Conservation (phyloP, 2,329 filamentous ascomycete species). For the Aspergillus sp. region DNA sequence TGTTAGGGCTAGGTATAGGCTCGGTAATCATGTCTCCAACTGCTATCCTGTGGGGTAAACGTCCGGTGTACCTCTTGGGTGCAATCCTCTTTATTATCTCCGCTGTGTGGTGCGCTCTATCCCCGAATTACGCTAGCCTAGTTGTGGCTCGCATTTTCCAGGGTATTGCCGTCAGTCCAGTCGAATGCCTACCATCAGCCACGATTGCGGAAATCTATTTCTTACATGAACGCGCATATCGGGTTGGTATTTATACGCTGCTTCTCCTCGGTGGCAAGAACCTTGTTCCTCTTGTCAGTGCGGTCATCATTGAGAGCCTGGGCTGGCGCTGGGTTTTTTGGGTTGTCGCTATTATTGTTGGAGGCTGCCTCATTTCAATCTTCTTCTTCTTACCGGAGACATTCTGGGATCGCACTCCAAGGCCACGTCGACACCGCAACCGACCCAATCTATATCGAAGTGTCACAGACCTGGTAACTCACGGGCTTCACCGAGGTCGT, state of each 20-base stretch:
- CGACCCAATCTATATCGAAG: conserved; percentile 41
- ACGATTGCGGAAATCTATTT: conserved; percentile 98
- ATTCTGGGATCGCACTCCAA: conserved; percentile 87
- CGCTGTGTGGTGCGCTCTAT: conserved; percentile 83
- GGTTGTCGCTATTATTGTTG: conserved; percentile 82
- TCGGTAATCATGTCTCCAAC: conserved; percentile 85
- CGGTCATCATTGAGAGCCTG: conserved; percentile 75
- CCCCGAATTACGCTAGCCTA: conserved; percentile 78
- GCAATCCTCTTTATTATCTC: conserved; percentile 77
- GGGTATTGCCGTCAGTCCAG: conserved; percentile 83
- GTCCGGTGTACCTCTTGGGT: conserved; percentile 83
- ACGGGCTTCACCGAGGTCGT: conserved; percentile 40
- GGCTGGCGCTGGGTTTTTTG: conserved; percentile 93
- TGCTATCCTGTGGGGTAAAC: conserved; percentile 87
- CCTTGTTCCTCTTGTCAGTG: conserved; percentile 82
- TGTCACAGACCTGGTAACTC: conserved; percentile 42
- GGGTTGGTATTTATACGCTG: conserved; percentile 90
- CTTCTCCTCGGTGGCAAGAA: conserved; percentile 91
- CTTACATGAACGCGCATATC: conserved; percentile 88
- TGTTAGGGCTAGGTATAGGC: conserved; percentile 89
- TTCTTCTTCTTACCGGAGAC: conserved; percentile 95
- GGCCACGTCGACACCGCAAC: conserved; percentile 48
- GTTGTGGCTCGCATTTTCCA: conserved; percentile 83
- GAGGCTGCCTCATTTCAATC: conserved; percentile 69
- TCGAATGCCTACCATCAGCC: conserved; percentile 89